A percentile compares a stretch with the other conserved stretches of the same genome.
phyloP scores from a whole-genome alignment of 139 green algal genomes.

The Chlamydomonas schloesseri region DNA sequence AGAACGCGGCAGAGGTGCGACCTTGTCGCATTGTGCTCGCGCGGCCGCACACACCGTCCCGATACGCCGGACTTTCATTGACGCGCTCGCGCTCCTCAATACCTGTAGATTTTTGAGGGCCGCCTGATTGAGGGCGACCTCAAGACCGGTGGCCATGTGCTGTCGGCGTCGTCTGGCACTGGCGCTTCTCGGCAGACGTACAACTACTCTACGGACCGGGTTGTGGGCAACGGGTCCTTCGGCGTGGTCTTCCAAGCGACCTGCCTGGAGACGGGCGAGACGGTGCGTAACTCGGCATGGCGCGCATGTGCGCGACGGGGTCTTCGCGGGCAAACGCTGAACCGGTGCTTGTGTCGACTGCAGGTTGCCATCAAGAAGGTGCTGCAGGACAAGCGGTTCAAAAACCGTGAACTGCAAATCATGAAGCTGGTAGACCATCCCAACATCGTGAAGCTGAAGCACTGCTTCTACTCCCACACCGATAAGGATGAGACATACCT shows the following conservation, averaged over 20 bases:
- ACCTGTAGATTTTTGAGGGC: conserved; percentile 77
- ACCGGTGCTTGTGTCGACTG: not conserved
- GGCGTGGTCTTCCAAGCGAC: conserved; percentile 97
- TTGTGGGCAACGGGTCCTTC: conserved; percentile 99
- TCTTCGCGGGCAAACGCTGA: not conserved
- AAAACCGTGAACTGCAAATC: conserved; percentile 99
- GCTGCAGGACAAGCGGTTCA: conserved; percentile 99
- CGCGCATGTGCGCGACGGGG: too few relatives aligned
- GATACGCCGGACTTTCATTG: too few relatives aligned
- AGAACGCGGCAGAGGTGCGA: conserved; percentile 7
- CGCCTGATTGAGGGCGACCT: conserved; percentile 78
- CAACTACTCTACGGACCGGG: conserved; percentile 90
- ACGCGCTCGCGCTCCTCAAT: too few relatives aligned
- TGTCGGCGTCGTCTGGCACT: conserved; percentile 59
- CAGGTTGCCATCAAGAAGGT: conserved; percentile 99
- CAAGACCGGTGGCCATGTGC: conserved; percentile 52
- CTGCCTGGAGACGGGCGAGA: conserved; percentile 95
- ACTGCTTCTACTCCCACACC: conserved; percentile 96
- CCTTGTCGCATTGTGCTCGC: too few relatives aligned
- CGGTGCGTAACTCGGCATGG: conserved; percentile 60
- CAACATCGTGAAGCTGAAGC: conserved; percentile 97
- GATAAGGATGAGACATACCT: conserved; percentile 92
- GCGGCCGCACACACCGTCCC: too few relatives aligned
- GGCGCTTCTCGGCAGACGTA: conserved; percentile 70
- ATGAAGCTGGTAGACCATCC: conserved; percentile 97